Evolutionary conservation across 2,329 filamentous ascomycete species (phyloP).

Genomic region (Claviceps sp.): DNA sequence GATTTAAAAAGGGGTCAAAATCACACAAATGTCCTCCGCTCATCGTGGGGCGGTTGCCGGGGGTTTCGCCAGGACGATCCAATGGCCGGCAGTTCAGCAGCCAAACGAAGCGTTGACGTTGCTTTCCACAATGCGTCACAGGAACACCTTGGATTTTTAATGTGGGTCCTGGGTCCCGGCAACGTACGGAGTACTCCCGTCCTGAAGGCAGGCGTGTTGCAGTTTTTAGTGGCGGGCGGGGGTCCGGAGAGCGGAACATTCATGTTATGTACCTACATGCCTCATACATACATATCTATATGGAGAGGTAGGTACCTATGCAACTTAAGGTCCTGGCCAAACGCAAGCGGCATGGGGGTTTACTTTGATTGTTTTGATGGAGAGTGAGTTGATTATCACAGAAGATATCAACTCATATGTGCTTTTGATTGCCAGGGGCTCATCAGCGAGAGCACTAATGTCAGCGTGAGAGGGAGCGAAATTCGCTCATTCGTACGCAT

Average conservation of each 20-base stretch:
- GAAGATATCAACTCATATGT: no score
- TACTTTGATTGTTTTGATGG: no score
- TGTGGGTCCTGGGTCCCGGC: not conserved
- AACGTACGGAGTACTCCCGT: not conserved
- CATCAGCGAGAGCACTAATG: not conserved
- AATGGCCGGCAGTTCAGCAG: not conserved
- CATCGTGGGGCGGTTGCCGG: not conserved
- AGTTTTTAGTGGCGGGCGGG: not conserved
- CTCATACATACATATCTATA: no score
- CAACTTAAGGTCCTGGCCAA: not conserved
- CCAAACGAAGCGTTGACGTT: not conserved
- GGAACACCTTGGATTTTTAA: not conserved
- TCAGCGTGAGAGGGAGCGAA: not conserved
- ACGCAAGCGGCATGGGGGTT: not conserved
- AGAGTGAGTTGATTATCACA: no score
- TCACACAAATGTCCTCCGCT: not conserved
- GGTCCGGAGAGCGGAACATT: not conserved
- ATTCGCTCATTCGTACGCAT: not conserved
- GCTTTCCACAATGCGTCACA: not conserved
- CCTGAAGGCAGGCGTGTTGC: not conserved
- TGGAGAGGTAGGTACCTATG: not conserved
- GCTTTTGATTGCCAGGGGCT: not conserved
- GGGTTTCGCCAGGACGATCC: not conserved
- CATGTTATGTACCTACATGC: conserved; percentile 1
- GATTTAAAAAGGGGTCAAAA: not conserved